Percentiles rank a stretch among this genome's conserved stretches.
Conservation (phyloP, 306 rosid species). For the Hylodesmum podocarpum region DNA sequence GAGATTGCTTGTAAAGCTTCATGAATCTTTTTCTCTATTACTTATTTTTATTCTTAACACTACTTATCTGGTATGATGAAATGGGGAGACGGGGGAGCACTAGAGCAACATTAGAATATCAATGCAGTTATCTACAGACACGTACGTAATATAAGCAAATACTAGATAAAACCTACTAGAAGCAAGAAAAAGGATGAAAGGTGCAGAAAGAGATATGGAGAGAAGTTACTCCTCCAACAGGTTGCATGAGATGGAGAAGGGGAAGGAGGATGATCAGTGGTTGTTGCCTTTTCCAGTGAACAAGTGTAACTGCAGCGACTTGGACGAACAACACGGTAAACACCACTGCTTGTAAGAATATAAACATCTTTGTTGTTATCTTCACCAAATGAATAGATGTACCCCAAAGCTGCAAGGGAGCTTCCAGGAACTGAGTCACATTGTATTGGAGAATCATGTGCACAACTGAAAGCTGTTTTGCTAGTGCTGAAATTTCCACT, state of each 20-base stretch:
- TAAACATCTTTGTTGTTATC: slow-evolving; percentile 69
- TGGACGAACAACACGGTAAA: slow-evolving; percentile 69
- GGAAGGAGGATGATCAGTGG: background rate
- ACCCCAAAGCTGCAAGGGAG: slow-evolving; percentile 60
- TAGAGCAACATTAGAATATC: background rate
- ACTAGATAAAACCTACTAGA: slow-evolving; percentile 13
- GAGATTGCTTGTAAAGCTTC: too few relatives aligned
- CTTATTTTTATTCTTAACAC: too few relatives aligned
- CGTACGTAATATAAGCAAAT: background rate
- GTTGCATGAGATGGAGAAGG: slow-evolving; percentile 25
- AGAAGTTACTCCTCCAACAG: slow-evolving; percentile 19
- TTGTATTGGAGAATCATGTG: slow-evolving; percentile 59
- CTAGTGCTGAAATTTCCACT: slow-evolving; percentile 72
- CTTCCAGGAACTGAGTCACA: slow-evolving; percentile 55
- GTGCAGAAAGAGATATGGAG: slow-evolving; percentile 20
- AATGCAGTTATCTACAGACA: background rate
- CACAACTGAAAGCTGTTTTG: slow-evolving; percentile 64
- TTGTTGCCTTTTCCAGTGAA: slow-evolving; percentile 54
- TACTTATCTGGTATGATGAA: too few relatives aligned
- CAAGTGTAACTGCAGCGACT: slow-evolving; percentile 61
- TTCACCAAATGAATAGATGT: slow-evolving; percentile 70
- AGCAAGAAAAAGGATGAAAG: slow-evolving; percentile 32
- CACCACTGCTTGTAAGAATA: slow-evolving; percentile 65
- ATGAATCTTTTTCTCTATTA: too few relatives aligned
- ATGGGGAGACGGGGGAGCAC: too few relatives aligned